Evolutionary conservation across 768 basidiomycete species (phyloP), one percentile per base, ranked within the genome.

Genomic region (Hypsizygus marmoreus): DNA sequence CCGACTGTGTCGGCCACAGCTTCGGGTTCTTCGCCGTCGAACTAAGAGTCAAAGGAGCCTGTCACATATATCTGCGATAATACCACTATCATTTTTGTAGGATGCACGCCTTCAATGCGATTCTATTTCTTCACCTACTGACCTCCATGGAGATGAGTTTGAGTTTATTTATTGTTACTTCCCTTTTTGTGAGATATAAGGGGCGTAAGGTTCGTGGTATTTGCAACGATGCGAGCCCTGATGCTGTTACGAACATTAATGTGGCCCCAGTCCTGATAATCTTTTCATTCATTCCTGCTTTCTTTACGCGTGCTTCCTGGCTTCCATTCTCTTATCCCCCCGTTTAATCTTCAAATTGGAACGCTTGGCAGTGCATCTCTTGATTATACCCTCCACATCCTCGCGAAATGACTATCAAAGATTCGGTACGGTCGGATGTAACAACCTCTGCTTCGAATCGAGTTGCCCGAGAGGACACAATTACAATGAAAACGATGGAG

Each of bases 1-100:
- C 51, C 55, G 4, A 24, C 45, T 16, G 47, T 54, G n/a, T 41
- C 55, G 31, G 33, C 45, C 17, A 49, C 46, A n/a, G 49, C 24
- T 10, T 23, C 34, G 8, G 34, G 32, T 22, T 13, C 26, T 26
- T 30, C 25, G 26, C 37, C 28, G 29, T 49, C 16, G 42, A 34
- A 14, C n/a, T 5, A n/a, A 7, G 25, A n/a, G n/a, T n/a, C n/a
- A n/a, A n/a, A n/a, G n/a, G n/a, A n/a, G n/a, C n/a, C n/a, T n/a
- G n/a, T n/a, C n/a, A n/a, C n/a, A n/a, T n/a, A n/a, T n/a, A n/a
- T n/a, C n/a, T n/a, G n/a, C n/a, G n/a, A n/a, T n/a, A n/a, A n/a
- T n/a, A n/a, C n/a, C n/a, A n/a, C n/a, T 42, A 22, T 13, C 6
- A 6, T 6, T 33, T 22, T 10, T 32, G 26, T 20, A 32, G 16